Percentiles rank a stretch among this genome's conserved stretches.
Evolutionary conservation across 2,329 filamentous ascomycete genomes (phyloP).

Genomic region (Cladosporium sp.): DNA sequence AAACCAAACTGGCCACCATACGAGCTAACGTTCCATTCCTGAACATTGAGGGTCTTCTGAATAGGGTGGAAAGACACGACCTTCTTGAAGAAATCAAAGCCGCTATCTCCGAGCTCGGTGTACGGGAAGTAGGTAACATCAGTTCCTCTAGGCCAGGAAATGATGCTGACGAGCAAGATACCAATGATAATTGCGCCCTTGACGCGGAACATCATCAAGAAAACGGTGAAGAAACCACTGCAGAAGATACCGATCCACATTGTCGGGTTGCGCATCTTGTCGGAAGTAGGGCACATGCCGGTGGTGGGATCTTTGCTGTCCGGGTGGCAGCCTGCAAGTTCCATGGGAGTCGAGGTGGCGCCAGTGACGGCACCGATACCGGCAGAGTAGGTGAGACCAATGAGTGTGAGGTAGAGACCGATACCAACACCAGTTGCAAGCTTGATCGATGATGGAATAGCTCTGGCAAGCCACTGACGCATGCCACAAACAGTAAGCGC

Average conservation of each 20-base stretch:
- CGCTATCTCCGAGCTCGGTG: slow-evolving; percentile 64
- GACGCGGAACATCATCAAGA: slow-evolving; percentile 82
- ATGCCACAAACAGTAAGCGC: slow-evolving; percentile 76
- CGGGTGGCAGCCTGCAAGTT: slow-evolving; percentile 71
- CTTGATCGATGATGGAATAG: slow-evolving; percentile 82
- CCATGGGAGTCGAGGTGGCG: slow-evolving; percentile 65
- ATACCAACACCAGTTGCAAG: slow-evolving; percentile 84
- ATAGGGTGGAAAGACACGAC: slow-evolving; percentile 85
- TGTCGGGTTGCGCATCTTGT: slow-evolving; percentile 79
- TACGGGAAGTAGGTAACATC: slow-evolving; percentile 80
- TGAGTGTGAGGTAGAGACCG: slow-evolving; percentile 76
- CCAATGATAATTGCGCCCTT: slow-evolving; percentile 85
- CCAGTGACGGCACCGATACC: slow-evolving; percentile 79
- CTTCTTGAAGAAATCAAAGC: slow-evolving; percentile 84
- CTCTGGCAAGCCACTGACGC: slow-evolving; percentile 83
- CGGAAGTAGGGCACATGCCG: slow-evolving; percentile 62
- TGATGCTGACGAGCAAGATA: slow-evolving; percentile 80
- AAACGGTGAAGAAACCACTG: slow-evolving; percentile 74
- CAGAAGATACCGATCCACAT: slow-evolving; percentile 91
- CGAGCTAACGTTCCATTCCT: slow-evolving; percentile 69
- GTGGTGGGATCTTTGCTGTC: slow-evolving; percentile 45
- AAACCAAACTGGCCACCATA: slow-evolving; percentile 77
- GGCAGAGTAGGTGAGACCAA: slow-evolving; percentile 75
- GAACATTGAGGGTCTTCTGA: slow-evolving; percentile 64
- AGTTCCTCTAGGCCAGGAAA: slow-evolving; percentile 81